Evolutionary conservation across 805 yeast genomes (phyloP).

Genomic region (Suhomyces kilbournensis): DNA sequence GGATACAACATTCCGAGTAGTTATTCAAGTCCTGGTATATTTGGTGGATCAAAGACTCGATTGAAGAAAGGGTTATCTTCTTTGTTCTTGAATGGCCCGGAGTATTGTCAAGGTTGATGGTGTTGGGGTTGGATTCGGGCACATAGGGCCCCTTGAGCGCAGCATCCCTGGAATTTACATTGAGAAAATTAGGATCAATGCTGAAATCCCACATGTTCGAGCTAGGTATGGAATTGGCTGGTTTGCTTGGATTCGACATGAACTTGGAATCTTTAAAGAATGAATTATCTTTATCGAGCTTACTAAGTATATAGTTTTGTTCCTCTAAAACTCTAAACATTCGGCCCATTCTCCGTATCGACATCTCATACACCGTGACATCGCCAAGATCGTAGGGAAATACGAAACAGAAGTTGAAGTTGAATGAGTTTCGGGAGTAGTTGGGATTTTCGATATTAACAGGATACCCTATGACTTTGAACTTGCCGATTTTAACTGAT

Average conservation of each 20-base stretch:
- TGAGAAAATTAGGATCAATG: slow-evolving; percentile 2
- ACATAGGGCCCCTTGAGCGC: background rate
- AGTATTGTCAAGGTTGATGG: slow-evolving; percentile 12
- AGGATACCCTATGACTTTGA: slow-evolving; percentile 82
- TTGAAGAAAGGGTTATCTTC: slow-evolving; percentile 37
- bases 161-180: background rate
- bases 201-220: background rate
- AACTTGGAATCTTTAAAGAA: slow-evolving; percentile 32
- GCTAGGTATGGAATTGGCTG: background rate
- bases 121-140: background rate
- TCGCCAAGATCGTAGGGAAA: slow-evolving; percentile 73
- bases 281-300: slow-evolving; percentile 35
- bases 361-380: slow-evolving; percentile 81
- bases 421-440: slow-evolving; percentile 89
- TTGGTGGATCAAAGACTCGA: slow-evolving; percentile 80
- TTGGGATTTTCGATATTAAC: slow-evolving; percentile 70
- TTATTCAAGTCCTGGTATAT: slow-evolving; percentile 92
- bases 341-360: slow-evolving; percentile 76
- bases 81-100: slow-evolving; percentile 38
- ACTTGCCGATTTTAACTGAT: slow-evolving; percentile 66
- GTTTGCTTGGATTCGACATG: background rate
- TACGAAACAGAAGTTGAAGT: slow-evolving; percentile 89
- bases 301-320: slow-evolving; percentile 74
- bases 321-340: slow-evolving; percentile 91
- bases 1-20: slow-evolving; percentile 93